These are phyloP conservation scores for Gaultheria prostrata DNA, from an alignment of 148 eudicot genomes.

Conservation along the genomic window DNA sequence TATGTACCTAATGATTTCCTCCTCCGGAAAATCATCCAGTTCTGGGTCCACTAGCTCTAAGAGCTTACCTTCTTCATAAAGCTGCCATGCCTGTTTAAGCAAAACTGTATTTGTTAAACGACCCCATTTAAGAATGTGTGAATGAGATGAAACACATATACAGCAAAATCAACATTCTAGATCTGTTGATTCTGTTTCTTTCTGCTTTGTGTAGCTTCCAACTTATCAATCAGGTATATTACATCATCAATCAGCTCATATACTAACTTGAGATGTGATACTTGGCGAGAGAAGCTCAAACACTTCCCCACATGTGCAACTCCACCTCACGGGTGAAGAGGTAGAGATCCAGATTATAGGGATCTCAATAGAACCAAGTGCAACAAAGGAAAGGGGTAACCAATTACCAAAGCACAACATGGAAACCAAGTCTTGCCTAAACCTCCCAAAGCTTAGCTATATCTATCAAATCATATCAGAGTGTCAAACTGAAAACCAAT, in stretches of 20 bases:
- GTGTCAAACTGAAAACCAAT: background rate
- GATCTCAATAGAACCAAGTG: background rate
- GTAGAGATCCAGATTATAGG: background rate
- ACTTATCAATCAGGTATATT: background rate
- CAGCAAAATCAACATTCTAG: background rate
- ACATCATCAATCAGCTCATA: background rate
- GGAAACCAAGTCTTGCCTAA: background rate
- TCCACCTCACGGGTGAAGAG: background rate
- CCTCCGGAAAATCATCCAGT: conserved; percentile 57
- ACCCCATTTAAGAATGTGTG: conserved; percentile 7
- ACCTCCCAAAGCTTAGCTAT: background rate
- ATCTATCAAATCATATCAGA: background rate
- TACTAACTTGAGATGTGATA: background rate
- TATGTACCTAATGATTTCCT: conserved; percentile 55
- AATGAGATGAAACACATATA: background rate
- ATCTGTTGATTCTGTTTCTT: background rate
- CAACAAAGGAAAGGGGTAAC: background rate
- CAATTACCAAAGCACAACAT: background rate
- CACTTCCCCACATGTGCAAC: background rate
- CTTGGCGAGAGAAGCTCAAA: background rate
- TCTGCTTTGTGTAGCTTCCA: background rate
- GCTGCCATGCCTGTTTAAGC: conserved; percentile 72
- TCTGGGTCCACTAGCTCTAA: conserved; percentile 76
- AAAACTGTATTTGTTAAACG: background rate
- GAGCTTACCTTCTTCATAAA: conserved; percentile 62